These are phyloP conservation scores for Hypoxylon sp. DNA, from an alignment of 2,329 filamentous ascomycete species.

Conservation along the genomic window DNA sequence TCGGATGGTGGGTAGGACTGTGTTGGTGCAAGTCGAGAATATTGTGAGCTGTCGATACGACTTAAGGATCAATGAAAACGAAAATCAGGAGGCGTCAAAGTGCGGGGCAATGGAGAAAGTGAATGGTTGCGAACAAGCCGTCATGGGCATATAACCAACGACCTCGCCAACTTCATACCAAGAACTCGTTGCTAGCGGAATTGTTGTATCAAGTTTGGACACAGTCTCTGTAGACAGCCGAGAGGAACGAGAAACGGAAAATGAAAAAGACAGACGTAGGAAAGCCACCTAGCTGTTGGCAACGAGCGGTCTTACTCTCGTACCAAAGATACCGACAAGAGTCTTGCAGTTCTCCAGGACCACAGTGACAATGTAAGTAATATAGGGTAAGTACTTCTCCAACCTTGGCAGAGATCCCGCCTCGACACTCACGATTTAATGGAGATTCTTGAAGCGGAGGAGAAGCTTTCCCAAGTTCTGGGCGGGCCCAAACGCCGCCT, in stretches of 20 bases:
- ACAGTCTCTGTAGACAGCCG: slow-evolving; percentile 11
- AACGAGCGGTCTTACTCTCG: background rate
- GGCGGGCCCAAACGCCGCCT: slow-evolving; percentile 14
- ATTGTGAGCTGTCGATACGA: slow-evolving; percentile 38
- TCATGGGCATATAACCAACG: slow-evolving; percentile 6
- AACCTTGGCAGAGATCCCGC: slow-evolving; percentile 31
- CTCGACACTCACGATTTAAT: slow-evolving; percentile 1
- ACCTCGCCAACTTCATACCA: background rate
- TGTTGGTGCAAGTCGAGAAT: slow-evolving; percentile 31
- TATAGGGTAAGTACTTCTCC: slow-evolving; percentile 23
- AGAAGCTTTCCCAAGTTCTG: slow-evolving; percentile 9
- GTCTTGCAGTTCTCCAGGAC: slow-evolving; percentile 18
- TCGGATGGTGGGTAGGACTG: slow-evolving; percentile 41
- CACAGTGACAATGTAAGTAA: slow-evolving; percentile 9
- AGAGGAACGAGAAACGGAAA: background rate
- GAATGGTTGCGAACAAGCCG: slow-evolving; percentile 7
- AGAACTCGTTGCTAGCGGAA: background rate
- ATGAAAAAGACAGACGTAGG: background rate
- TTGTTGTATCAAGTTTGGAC: background rate
- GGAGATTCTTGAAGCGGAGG: slow-evolving; percentile 7
- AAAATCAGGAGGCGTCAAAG: slow-evolving; percentile 16
- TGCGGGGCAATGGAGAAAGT: slow-evolving; percentile 15
- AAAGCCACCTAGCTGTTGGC: slow-evolving; percentile 1
- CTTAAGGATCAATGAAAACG: slow-evolving; percentile 25
- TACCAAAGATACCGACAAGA: background rate